These are phyloP conservation scores for Rubroboletus satanas DNA, from an alignment of 768 basidiomycete species.

Conservation along the genomic window DNA sequence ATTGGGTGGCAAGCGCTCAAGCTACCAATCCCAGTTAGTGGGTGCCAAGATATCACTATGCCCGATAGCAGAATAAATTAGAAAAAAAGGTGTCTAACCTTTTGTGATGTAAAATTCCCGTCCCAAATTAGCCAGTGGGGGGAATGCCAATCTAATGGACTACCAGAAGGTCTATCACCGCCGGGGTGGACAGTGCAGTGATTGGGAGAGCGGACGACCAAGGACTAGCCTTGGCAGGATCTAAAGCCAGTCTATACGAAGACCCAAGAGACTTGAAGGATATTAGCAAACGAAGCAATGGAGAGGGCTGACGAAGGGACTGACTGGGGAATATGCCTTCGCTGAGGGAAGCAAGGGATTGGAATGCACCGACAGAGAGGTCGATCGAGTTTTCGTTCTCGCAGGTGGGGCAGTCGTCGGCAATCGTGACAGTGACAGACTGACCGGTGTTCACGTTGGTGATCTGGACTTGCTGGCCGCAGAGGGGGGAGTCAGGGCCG, in stretches of 20 bases:
- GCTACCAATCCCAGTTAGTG: conserved; percentile 11
- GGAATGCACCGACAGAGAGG: conserved; percentile 67
- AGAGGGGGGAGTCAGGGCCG: conserved; percentile 48
- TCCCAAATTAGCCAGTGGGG: not conserved
- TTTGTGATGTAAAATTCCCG: not conserved
- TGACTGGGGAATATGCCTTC: conserved; percentile 58
- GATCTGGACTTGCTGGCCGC: conserved; percentile 63
- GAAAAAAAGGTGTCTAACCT: conserved; percentile 7
- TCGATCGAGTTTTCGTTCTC: conserved; percentile 63
- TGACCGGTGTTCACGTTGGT: conserved; percentile 52
- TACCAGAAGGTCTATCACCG: conserved; percentile 29
- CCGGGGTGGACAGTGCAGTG: conserved; percentile 38
- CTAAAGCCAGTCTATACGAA: conserved; percentile 15
- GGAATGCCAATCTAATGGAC: conserved; percentile 9
- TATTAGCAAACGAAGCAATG: not conserved
- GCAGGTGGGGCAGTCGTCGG: conserved; percentile 83
- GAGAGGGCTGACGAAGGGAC: conserved; percentile 19
- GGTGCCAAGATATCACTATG: conserved; percentile 7
- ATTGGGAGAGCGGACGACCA: not conserved
- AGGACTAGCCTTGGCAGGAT: conserved; percentile 18
- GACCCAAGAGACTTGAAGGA: conserved; percentile 28
- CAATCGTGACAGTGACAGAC: conserved; percentile 61
- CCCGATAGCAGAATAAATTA: conserved; percentile 16
- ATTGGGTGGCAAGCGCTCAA: not conserved
- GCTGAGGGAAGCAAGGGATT: conserved; percentile 42